Conservation (phyloP, 2,329 filamentous ascomycete species). For the Nemania abortiva region DNA sequence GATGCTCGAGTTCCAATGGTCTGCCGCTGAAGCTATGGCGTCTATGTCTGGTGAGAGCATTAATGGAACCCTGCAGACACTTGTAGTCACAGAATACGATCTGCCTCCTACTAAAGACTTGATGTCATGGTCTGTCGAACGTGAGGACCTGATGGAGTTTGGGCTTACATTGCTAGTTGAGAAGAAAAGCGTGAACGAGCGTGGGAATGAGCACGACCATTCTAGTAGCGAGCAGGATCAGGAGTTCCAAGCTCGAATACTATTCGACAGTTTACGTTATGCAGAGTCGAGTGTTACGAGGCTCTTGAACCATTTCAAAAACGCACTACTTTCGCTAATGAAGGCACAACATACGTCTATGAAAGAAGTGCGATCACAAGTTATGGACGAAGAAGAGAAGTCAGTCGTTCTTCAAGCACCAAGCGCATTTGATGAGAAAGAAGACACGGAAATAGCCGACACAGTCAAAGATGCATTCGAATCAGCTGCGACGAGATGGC, state of each 20-base stretch:
- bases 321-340: neutral
- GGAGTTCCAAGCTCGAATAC: conserved; percentile 15
- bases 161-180: conserved; percentile 10
- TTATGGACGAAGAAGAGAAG: conserved; percentile 2
- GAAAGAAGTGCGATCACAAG: conserved; percentile 3
- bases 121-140: conserved; percentile 12
- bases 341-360: neutral
- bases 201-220: neutral
- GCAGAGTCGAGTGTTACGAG: neutral
- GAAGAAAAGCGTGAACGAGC: neutral
- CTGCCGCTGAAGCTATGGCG: conserved; percentile 15
- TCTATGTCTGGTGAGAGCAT: conserved; percentile 14
- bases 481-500: conserved; percentile 1
- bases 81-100: conserved; percentile 21
- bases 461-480: conserved; percentile 19
- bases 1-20: conserved; percentile 23
- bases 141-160: conserved; percentile 22
- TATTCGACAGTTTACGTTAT: conserved; percentile 8
- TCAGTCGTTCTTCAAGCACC: neutral
- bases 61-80: conserved; percentile 9
- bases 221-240: neutral
- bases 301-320: conserved; percentile 19
- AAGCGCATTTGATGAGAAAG: neutral
- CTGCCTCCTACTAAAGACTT: conserved; percentile 1
- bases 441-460: neutral